Percentiles rank a stretch among this genome's conserved stretches.
Conservation (phyloP, 148 eudicot species). For the Mesembryanthemum crystallinum region DNA sequence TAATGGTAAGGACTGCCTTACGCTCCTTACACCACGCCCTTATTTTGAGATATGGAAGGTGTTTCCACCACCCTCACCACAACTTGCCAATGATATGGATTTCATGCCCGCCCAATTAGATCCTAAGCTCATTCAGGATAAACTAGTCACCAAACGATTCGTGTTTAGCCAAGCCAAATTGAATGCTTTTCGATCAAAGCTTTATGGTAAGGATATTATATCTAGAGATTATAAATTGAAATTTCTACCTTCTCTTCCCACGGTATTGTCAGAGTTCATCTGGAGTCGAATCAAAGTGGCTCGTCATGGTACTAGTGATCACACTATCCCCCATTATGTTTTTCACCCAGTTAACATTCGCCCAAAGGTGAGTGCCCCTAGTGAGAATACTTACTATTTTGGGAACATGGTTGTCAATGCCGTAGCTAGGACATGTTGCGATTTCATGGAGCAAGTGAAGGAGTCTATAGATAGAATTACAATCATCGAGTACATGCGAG, state of each 20-base stretch:
- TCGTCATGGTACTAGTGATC: not conserved
- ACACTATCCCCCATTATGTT: not conserved
- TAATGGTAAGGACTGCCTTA: not conserved
- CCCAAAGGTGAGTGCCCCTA: slow-evolving; percentile 19
- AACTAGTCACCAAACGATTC: slow-evolving; percentile 29
- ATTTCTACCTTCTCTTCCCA: slow-evolving; percentile 15
- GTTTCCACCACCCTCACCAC: slow-evolving; percentile 26
- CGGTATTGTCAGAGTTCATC: slow-evolving; percentile 37
- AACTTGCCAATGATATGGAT: not conserved
- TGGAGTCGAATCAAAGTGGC: slow-evolving; percentile 30
- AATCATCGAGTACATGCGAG: not conserved
- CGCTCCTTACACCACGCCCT: slow-evolving; percentile 4
- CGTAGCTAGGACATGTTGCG: not conserved
- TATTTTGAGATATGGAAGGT: slow-evolving; percentile 11
- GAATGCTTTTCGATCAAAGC: slow-evolving; percentile 10
- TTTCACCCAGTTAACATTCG: slow-evolving; percentile 33
- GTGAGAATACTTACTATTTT: slow-evolving; percentile 20
- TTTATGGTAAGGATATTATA: not conserved
- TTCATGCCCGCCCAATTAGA: not conserved
- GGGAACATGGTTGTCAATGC: slow-evolving; percentile 31
- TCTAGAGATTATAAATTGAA: not conserved
- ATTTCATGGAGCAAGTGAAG: slow-evolving; percentile 1
- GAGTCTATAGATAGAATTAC: not conserved
- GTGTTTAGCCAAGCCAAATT: slow-evolving; percentile 26
- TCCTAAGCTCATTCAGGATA: not conserved